Base-by-base conservation (phyloP, 2,329 filamentous ascomycete species). In the Aspergillus pseudoglaucus region DNA sequence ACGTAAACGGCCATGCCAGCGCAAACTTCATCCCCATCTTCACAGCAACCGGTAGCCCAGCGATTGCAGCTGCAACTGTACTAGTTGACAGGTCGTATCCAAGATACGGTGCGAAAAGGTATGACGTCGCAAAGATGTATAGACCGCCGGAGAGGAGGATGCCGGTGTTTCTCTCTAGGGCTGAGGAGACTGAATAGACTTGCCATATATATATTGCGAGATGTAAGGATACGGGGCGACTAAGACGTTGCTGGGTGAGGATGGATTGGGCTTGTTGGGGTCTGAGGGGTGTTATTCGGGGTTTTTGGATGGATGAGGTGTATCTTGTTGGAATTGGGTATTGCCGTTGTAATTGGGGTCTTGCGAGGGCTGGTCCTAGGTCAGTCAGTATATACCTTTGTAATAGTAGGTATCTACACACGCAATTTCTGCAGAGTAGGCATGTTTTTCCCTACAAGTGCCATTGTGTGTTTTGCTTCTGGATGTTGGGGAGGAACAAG, bases 221-320 rank as follows among this genome's bases (percentile, higher is more conserved):
- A 65, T 95, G 88, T 43, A 89, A 89, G 27, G 87, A 80, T 58
- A 93, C 78, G 64, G 90, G 90, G 41, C 89, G 89, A 60, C 78
- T 70, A 46, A 83, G 78, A 61, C 89, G 89, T 75, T 95, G 89
- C 59, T 79, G 74, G 62, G 79, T 84, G 63, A 95, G 87, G 25
- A 27, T 27, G 1, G 25, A 27, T 27, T 27, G 25, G 25, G 25
- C 9, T 27, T 27, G 23, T 25, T 25, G 23, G 23, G 23, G 8
- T 25, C 9, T 25, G 23, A 25, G 23, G 23, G 2, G 8, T 2
- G 23, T 25, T 25, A 25, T 27, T 27, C 2, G 25, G 25, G 7
- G n/a, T n/a, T n/a, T 27, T 27, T 10, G 25, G 25, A 2, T 10
- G 25, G 25, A 4, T 27, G 8, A 27, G 7, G 25, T 27, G 25